phyloP scores from a whole-genome alignment of 768 basidiomycete species.

The Baorangia bicolor region DNA sequence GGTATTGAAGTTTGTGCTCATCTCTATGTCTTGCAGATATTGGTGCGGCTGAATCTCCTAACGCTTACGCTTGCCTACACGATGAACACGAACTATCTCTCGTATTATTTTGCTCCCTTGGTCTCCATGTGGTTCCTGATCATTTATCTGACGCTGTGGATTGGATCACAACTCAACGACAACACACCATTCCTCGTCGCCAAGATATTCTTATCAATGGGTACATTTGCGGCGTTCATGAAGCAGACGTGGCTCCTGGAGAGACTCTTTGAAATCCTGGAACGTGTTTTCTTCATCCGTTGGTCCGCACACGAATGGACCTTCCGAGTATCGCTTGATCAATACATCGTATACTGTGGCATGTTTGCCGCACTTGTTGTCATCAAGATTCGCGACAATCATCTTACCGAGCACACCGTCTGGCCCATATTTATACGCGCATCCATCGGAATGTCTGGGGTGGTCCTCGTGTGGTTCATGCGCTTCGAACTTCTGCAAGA shows the following conservation, averaged over 20 bases:
- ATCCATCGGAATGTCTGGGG: slow-evolving; percentile 47
- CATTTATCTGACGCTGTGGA: slow-evolving; percentile 76
- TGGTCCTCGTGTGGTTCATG: slow-evolving; percentile 75
- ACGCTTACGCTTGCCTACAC: slow-evolving; percentile 81
- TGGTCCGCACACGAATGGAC: slow-evolving; percentile 89
- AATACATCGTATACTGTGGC: slow-evolving; percentile 86
- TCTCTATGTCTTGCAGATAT: slow-evolving; percentile 42
- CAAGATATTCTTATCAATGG: slow-evolving; percentile 71
- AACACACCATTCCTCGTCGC: slow-evolving; percentile 59
- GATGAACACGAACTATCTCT: slow-evolving; percentile 91
- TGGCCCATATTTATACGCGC: slow-evolving; percentile 59
- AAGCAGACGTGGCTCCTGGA: slow-evolving; percentile 61
- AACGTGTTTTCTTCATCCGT: slow-evolving; percentile 64
- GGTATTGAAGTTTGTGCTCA: background rate
- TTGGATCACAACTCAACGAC: slow-evolving; percentile 74
- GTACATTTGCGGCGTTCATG: slow-evolving; percentile 65
- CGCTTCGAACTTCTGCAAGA: slow-evolving; percentile 74
- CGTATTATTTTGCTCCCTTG: slow-evolving; percentile 88
- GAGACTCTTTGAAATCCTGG: slow-evolving; percentile 59
- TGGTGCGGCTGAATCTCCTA: slow-evolving; percentile 82
- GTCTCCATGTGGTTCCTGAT: slow-evolving; percentile 90
- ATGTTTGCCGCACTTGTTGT: slow-evolving; percentile 74
- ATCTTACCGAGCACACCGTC: slow-evolving; percentile 63
- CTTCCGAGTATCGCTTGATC: slow-evolving; percentile 86
- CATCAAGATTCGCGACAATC: slow-evolving; percentile 73